Conservation (phyloP, 2,329 filamentous ascomycete genomes). For the Dothistroma septosporum region DNA sequence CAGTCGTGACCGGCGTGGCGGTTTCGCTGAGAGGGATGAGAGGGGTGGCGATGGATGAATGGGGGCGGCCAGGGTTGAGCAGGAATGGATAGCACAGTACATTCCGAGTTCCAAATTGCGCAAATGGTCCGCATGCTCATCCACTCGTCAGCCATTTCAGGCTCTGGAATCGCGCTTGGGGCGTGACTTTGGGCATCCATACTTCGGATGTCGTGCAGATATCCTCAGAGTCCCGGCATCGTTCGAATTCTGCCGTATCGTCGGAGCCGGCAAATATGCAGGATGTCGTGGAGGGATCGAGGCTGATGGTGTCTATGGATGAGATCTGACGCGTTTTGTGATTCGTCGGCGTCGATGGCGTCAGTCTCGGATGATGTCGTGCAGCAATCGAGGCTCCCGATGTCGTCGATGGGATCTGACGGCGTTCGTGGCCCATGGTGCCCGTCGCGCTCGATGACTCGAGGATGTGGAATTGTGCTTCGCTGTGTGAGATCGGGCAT, state of each 20-base stretch:
- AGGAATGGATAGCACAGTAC: neutral
- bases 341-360: too few relatives aligned
- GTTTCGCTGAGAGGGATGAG: conserved; percentile 1
- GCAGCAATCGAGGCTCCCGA: too few relatives aligned
- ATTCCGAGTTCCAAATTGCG: neutral
- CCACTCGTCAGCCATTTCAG: neutral
- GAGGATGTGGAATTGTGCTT: too few relatives aligned
- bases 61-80: neutral
- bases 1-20: neutral
- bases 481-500: too few relatives aligned
- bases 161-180: neutral
- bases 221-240: neutral
- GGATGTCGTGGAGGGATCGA: too few relatives aligned
- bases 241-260: neutral
- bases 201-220: neutral
- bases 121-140: neutral
- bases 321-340: too few relatives aligned
- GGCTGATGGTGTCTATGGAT: too few relatives aligned
- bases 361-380: too few relatives aligned
- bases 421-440: too few relatives aligned
- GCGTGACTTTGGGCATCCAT: neutral
- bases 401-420: too few relatives aligned
- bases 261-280: too few relatives aligned
- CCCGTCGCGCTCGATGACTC: too few relatives aligned
- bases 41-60: conserved; percentile 2